Percentiles rank a stretch among this genome's conserved stretches.
Conservation (phyloP, 202 grass and related monocot species). For the Dendrocalamus latiflorus region DNA sequence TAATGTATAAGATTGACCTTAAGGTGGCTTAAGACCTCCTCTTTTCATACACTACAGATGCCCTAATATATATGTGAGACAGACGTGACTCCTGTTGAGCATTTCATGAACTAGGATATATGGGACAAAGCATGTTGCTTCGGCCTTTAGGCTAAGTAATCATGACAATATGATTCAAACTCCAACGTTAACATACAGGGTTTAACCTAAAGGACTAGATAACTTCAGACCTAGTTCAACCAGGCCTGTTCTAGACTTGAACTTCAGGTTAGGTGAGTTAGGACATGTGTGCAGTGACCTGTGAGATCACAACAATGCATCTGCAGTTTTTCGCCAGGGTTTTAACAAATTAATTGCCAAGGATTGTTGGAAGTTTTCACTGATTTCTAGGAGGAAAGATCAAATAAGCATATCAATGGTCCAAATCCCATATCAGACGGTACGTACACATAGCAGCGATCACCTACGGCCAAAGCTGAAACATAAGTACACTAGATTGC, state of each 20-base stretch:
- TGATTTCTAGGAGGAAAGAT: not conserved
- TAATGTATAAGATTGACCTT: no score
- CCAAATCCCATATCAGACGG: not conserved
- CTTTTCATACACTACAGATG: no score
- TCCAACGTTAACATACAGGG: not conserved
- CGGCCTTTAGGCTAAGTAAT: not conserved
- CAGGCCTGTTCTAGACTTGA: not conserved
- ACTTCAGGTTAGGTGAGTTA: not conserved
- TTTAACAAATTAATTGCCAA: not conserved
- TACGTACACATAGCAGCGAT: not conserved
- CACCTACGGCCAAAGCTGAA: not conserved
- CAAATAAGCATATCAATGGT: not conserved
- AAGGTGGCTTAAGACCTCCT: no score
- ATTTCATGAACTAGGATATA: not conserved
- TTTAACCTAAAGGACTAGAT: not conserved
- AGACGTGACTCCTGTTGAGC: not conserved
- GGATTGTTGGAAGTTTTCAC: not conserved
- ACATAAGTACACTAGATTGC: slow-evolving; percentile 13
- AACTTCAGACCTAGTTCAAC: not conserved
- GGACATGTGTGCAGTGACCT: not conserved
- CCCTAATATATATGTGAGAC: not conserved
- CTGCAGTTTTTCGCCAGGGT: not conserved
- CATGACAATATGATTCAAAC: not conserved
- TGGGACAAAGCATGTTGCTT: not conserved
- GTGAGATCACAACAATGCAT: not conserved